phyloP scores from a whole-genome alignment of 495 filamentous ascomycete genomes.

The Pseudomonodictys pantanalensis region DNA sequence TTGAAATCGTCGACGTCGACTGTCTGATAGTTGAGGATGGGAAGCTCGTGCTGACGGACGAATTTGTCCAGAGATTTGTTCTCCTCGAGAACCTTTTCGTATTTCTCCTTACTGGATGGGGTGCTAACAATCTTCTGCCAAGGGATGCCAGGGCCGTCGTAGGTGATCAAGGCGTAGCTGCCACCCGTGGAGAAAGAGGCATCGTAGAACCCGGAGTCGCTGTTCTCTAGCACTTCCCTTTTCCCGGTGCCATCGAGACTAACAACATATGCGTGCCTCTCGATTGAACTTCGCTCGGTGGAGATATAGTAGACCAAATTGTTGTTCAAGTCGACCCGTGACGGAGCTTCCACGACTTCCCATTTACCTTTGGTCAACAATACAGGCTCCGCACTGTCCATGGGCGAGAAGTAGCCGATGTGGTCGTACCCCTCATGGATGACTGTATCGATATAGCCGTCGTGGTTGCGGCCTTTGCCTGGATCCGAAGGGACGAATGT shows the following conservation, averaged over 20 bases:
- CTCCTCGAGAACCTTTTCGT: conserved; percentile 70
- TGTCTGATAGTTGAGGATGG: conserved; percentile 79
- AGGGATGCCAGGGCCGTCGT: conserved; percentile 80
- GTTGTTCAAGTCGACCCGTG: conserved; percentile 77
- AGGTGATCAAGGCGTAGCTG: conserved; percentile 78
- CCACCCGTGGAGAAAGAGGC: conserved; percentile 81
- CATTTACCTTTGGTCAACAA: conserved; percentile 86
- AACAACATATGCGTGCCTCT: conserved; percentile 88
- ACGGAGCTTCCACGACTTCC: conserved; percentile 89
- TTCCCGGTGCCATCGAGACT: conserved; percentile 73
- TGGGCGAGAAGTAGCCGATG: conserved; percentile 88
- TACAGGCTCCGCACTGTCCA: conserved; percentile 75
- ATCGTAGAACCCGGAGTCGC: conserved; percentile 75
- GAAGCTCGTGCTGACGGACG: conserved; percentile 74
- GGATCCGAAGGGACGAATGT: conserved; percentile 83
- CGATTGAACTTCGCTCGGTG: conserved; percentile 80
- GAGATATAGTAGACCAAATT: conserved; percentile 88
- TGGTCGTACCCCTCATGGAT: conserved; percentile 87
- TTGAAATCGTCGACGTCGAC: conserved; percentile 74
- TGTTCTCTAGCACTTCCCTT: conserved; percentile 68
- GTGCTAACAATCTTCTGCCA: conserved; percentile 91
- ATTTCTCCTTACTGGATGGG: conserved; percentile 60
- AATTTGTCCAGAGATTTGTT: conserved; percentile 66
- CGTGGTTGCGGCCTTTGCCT: conserved; percentile 67
- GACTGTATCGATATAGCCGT: conserved; percentile 91